phyloP scores from a whole-genome alignment of 73 alveolate species.

The Effrenium voratum region DNA sequence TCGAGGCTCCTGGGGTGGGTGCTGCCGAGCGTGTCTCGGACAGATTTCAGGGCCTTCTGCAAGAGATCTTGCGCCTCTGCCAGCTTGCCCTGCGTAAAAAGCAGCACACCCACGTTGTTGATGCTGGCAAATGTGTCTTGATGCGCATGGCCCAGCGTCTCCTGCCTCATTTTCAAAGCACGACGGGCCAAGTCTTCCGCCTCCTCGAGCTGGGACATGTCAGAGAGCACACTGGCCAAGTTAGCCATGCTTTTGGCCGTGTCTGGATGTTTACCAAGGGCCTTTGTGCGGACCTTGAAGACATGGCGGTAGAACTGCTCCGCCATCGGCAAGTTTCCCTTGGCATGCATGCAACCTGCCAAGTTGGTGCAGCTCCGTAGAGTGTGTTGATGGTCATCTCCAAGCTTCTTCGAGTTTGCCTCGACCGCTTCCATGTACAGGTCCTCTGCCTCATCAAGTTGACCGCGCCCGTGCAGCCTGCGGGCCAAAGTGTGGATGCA shows the following conservation, averaged over 20 bases:
- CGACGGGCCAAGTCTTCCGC: no score
- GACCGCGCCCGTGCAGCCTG: not conserved
- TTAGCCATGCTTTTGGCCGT: not conserved
- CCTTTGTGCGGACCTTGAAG: not conserved
- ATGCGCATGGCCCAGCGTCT: not conserved
- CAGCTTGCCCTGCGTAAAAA: not conserved
- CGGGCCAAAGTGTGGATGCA: not conserved
- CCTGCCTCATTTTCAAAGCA: not conserved
- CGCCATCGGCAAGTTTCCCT: not conserved
- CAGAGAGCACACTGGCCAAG: not conserved
- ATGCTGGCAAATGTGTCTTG: not conserved
- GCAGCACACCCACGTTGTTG: not conserved
- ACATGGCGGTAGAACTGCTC: not conserved
- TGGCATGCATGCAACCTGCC: not conserved
- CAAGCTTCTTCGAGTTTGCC: not conserved
- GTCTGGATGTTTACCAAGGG: not conserved
- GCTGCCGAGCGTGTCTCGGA: not conserved
- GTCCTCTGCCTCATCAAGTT: not conserved
- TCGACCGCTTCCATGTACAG: not conserved
- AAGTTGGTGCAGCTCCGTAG: not conserved
- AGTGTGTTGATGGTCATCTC: not conserved
- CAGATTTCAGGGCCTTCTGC: not conserved
- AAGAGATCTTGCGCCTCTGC: not conserved
- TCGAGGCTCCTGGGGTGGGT: not conserved
- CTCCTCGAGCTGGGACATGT: no score